Conservation (phyloP, 2,329 filamentous ascomycete species). For the Stemphylium lycopersici region DNA sequence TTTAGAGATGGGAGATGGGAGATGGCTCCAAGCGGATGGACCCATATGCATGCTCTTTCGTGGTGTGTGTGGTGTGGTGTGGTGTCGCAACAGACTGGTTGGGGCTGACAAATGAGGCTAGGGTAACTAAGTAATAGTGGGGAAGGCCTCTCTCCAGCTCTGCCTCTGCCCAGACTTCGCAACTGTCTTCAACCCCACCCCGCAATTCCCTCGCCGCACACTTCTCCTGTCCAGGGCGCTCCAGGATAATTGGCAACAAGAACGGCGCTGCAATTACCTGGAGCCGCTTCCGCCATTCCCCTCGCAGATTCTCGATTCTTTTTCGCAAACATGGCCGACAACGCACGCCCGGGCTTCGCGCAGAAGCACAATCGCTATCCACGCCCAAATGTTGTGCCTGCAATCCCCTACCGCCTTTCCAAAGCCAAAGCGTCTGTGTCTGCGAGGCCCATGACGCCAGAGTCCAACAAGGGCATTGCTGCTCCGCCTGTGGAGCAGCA, state of each 20-base stretch:
- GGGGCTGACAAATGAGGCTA: slow-evolving; percentile 14
- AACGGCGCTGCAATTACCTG: slow-evolving; percentile 48
- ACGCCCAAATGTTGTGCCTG: slow-evolving; percentile 45
- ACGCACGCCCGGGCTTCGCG: slow-evolving; percentile 26
- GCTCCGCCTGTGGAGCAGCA: slow-evolving; percentile 18
- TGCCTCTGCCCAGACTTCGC: slow-evolving; percentile 11
- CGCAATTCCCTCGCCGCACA: slow-evolving; percentile 21
- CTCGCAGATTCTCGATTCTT: background rate
- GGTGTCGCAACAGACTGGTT: background rate
- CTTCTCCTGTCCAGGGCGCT: slow-evolving; percentile 39
- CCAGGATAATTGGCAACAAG: slow-evolving; percentile 50
- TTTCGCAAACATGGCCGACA: slow-evolving; percentile 24
- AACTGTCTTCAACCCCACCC: slow-evolving; percentile 13
- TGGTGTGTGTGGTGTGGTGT: background rate
- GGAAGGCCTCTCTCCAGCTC: slow-evolving; percentile 20
- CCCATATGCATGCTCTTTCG: too few species aligned
- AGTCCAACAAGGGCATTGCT: slow-evolving; percentile 27
- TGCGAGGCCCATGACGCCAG: slow-evolving; percentile 35
- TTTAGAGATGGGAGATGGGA: background rate
- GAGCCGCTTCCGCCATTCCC: slow-evolving; percentile 42
- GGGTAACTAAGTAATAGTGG: slow-evolving; percentile 15
- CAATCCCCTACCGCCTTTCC: slow-evolving; percentile 45
- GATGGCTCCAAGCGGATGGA: too few species aligned
- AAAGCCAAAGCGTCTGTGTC: slow-evolving; percentile 24
- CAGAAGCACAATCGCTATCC: slow-evolving; percentile 36